Evolutionary conservation across 2,329 filamentous ascomycete genomes (phyloP), one percentile per base, ranked within the genome.

Genomic region (Fusarium sp.): DNA sequence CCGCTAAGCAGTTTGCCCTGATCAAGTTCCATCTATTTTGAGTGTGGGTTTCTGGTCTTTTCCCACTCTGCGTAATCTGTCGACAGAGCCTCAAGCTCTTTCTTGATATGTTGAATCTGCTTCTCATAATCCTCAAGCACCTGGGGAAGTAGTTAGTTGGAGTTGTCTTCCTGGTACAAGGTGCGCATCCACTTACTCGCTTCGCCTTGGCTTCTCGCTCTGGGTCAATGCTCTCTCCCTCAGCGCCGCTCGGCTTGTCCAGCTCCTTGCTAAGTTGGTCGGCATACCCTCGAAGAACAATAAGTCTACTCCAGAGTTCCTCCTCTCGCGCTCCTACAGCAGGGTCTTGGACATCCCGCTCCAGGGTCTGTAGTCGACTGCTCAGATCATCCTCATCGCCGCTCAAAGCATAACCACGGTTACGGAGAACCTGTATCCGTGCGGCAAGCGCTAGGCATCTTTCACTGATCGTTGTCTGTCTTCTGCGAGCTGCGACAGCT

Each of bases 281-380:
- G 22, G 91, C 90, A 68, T 93, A 88, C 64, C 92, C 91, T 67
- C 91, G 84, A 47, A 96, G 82, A 37, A 90, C 87, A 48, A 94
- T 90, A 80, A 96, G 87, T 45, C 92, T 84, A 68, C 92, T 93
- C 92, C 92, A 96, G 44, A 96, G 88, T 81, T 96, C 92, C 78
- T 96, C 93, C 75, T 93, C 90, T 69, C 92, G 83, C 4, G 92
- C 92, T 37, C 87, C 87, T 56, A 95, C 84, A 9, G 89, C 89
- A 9, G 93, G 92, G 74, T 96, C 92, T 67, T 89, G 88, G 27
- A 93, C 87, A 50, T 84, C 83, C 73, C 88, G 87, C 76, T 94
- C 91, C 59, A 96, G 81, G 23, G 82, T 83, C 73, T 89, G 82
- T 60, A 96, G 82, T 76, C 92, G 91, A 71, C 88, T 87, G 77